phyloP scores from a whole-genome alignment of 208 protist species.

The Trypanosomatidae sp. region DNA sequence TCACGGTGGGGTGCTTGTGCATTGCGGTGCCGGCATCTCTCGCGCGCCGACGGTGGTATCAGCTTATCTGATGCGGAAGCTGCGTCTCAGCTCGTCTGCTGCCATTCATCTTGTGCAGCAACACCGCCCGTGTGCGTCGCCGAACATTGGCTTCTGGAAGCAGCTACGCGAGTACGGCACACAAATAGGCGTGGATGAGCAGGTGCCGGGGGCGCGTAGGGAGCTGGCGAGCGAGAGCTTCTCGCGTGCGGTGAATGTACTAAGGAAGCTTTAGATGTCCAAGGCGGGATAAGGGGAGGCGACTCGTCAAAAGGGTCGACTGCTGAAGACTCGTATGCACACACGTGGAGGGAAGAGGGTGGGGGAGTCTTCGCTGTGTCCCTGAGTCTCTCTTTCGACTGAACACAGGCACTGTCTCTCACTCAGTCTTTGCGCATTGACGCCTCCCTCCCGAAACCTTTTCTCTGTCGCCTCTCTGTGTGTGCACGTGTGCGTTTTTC shows the following conservation, averaged over 20 bases:
- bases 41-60: conserved; percentile 71
- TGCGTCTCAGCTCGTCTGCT: conserved; percentile 42
- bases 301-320: not conserved
- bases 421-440: not conserved
- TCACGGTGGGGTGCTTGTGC: conserved; percentile 67
- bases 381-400: not conserved
- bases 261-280: not conserved
- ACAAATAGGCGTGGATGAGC: conserved; percentile 20
- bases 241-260: not conserved
- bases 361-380: not conserved
- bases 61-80: conserved; percentile 76
- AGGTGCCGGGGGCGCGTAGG: not conserved
- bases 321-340: not conserved
- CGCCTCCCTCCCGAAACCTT: not conserved
- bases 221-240: not conserved
- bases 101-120: conserved; percentile 58
- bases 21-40: conserved; percentile 87
- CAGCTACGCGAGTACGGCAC: conserved; percentile 53
- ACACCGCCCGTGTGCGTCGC: conserved; percentile 48
- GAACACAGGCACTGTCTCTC: not conserved
- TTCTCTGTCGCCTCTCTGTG: not conserved
- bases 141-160: conserved; percentile 66
- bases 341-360: not conserved
- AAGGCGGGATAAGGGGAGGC: not conserved
- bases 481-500: not conserved